Percentiles rank a stretch among this genome's conserved stretches.
These are phyloP conservation scores for Leptographium radiaticola DNA, from an alignment of 2,329 filamentous ascomycete species.

Conservation along the genomic window DNA sequence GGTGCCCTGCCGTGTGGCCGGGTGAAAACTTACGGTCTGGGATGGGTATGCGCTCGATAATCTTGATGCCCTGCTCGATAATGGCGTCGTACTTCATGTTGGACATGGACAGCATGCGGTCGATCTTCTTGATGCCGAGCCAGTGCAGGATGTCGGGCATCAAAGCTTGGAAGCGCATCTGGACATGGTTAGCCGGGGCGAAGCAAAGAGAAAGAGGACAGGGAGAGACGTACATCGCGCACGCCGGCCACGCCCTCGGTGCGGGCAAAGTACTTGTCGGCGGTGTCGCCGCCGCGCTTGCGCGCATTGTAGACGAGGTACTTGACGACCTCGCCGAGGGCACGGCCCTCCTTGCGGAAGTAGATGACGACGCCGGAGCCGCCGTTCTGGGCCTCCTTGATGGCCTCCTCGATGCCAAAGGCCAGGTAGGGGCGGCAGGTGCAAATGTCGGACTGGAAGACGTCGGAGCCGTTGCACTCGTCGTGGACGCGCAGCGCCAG, in stretches of 20 bases:
- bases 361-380: constrained; percentile 95
- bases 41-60: constrained; percentile 4
- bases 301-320: constrained; percentile 61
- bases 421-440: constrained; percentile 93
- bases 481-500: constrained; percentile 5
- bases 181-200: not conserved
- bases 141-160: constrained; percentile 6
- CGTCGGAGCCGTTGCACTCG: constrained; percentile 84
- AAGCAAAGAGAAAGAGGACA: not conserved
- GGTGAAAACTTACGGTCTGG: not conserved
- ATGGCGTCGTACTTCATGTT: constrained; percentile 7
- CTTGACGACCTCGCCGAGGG: constrained; percentile 65
- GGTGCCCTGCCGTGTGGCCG: too few relatives aligned
- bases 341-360: constrained; percentile 93
- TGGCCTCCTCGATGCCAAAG: constrained; percentile 93
- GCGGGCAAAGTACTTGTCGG: constrained; percentile 88
- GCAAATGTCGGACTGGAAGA: constrained; percentile 96
- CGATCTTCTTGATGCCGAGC: constrained; percentile 7
- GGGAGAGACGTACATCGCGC: constrained; percentile 62
- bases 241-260: constrained; percentile 97
- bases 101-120: constrained; percentile 7
- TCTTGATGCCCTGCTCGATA: constrained; percentile 3
- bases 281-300: constrained; percentile 66
- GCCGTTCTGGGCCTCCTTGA: constrained; percentile 90
- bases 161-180: constrained; percentile 6